Percentiles rank a stretch among this genome's conserved stretches.
phyloP scores from a whole-genome alignment of 805 yeast species.

The Starmerella roubikii region DNA sequence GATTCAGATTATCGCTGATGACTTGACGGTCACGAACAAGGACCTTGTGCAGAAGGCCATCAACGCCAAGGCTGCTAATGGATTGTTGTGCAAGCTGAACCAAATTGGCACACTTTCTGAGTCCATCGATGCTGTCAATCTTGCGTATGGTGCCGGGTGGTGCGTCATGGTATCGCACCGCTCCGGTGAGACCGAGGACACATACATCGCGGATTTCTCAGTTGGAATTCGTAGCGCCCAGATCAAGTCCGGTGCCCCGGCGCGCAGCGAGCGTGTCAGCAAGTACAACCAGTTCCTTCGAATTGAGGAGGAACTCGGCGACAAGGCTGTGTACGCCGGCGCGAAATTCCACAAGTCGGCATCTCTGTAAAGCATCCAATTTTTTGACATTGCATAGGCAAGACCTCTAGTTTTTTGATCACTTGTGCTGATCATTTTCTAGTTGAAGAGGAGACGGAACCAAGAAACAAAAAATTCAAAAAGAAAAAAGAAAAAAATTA shows the following conservation, averaged over 20 bases:
- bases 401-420: too few species aligned
- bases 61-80: slow-evolving; percentile 90
- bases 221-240: slow-evolving; percentile 98
- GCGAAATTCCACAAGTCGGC: slow-evolving; percentile 57
- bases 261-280: slow-evolving; percentile 99
- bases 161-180: slow-evolving; percentile 99
- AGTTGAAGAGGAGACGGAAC: too few species aligned
- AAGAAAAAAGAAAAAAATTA: too few species aligned
- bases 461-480: too few species aligned
- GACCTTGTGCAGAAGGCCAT: slow-evolving; percentile 86
- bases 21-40: slow-evolving; percentile 98
- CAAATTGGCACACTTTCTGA: slow-evolving; percentile 95
- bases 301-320: slow-evolving; percentile 97
- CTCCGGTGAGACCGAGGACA: slow-evolving; percentile 99
- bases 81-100: slow-evolving; percentile 92
- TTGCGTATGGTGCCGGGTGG: slow-evolving; percentile 93
- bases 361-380: slow-evolving; percentile 27
- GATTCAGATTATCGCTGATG: slow-evolving; percentile 93
- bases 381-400: too few species aligned
- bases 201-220: slow-evolving; percentile 91
- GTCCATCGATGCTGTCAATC: slow-evolving; percentile 93
- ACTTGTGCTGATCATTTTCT: too few species aligned
- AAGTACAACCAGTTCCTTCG: slow-evolving; percentile 96
- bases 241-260: slow-evolving; percentile 99
- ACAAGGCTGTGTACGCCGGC: slow-evolving; percentile 94